Evolutionary conservation across 2,329 filamentous ascomycete species (phyloP).

Genomic region (Didymella pomorum): DNA sequence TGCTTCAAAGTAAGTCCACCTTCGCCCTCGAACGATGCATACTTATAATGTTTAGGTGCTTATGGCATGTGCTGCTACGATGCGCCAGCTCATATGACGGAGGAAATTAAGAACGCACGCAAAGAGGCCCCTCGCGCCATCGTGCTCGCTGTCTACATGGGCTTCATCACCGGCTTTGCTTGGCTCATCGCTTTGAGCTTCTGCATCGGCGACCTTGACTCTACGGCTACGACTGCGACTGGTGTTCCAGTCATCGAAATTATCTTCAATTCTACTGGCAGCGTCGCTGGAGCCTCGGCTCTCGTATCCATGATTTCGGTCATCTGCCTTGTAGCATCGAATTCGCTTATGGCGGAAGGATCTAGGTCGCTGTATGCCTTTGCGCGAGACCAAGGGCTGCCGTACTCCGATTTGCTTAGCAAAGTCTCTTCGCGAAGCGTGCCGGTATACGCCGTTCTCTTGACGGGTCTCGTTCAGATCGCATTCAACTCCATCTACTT

Average conservation of each 20-base stretch:
- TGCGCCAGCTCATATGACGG: conserved; percentile 61
- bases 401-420: conserved; percentile 58
- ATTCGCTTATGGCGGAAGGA: conserved; percentile 58
- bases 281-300: conserved; percentile 55
- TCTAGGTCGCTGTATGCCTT: conserved; percentile 58
- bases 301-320: conserved; percentile 59
- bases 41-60: conserved; percentile 34
- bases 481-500: conserved; percentile 65
- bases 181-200: conserved; percentile 53
- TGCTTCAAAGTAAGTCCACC: conserved; percentile 55
- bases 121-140: conserved; percentile 60
- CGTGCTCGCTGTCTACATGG: conserved; percentile 50
- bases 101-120: conserved; percentile 62
- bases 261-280: conserved; percentile 59
- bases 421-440: conserved; percentile 59
- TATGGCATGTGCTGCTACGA: conserved; percentile 65
- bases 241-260: conserved; percentile 64
- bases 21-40: background rate
- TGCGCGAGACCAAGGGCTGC: conserved; percentile 62
- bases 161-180: conserved; percentile 51
- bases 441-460: conserved; percentile 60
- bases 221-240: conserved; percentile 56
- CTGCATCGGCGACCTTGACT: conserved; percentile 55
- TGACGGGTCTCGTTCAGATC: conserved; percentile 59
- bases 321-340: conserved; percentile 57